phyloP scores from a whole-genome alignment of 2,329 filamentous ascomycete genomes.

The Scolecobasidium constrictum region DNA sequence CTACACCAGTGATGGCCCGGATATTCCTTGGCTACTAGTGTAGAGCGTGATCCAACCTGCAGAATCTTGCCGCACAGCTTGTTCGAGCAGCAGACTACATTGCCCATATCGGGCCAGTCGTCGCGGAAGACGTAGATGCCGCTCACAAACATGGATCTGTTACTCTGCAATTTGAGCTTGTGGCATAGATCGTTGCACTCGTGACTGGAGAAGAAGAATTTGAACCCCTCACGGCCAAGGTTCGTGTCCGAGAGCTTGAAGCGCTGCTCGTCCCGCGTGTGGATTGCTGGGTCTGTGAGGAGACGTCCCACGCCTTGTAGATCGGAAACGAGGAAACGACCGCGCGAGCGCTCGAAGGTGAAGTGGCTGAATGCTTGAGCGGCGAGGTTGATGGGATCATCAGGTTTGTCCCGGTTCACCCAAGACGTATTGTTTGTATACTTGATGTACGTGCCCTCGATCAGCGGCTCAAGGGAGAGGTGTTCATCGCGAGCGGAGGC shows the following conservation, averaged over 20 bases:
- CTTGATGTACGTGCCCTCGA: conserved; percentile 27
- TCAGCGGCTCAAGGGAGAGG: conserved; percentile 27
- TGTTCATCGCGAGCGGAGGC: conserved; percentile 10
- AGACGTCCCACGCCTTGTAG: conserved; percentile 26
- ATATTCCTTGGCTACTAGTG: conserved; percentile 15
- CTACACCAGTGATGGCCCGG: conserved; percentile 17
- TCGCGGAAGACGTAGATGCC: conserved; percentile 19
- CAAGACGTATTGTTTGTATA: conserved; percentile 27
- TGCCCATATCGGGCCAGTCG: conserved; percentile 21
- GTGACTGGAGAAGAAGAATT: conserved; percentile 28
- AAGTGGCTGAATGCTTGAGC: conserved; percentile 34
- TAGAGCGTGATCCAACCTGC: conserved; percentile 13
- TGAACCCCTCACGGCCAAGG: conserved; percentile 24
- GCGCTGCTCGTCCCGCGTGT: conserved; percentile 22
- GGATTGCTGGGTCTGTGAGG: conserved; percentile 29
- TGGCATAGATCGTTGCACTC: conserved; percentile 24
- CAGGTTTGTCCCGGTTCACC: conserved; percentile 18
- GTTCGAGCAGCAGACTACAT: conserved; percentile 27
- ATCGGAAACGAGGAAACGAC: conserved; percentile 25
- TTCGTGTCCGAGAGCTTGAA: conserved; percentile 26
- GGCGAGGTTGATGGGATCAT: conserved; percentile 17
- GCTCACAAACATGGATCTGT: conserved; percentile 13
- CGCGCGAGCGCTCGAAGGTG: conserved; percentile 30
- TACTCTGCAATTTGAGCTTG: conserved; percentile 20
- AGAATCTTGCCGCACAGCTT: conserved; percentile 29